Evolutionary conservation across 441 rosid species (phyloP).

Genomic region (Adansonia rubrostipa): DNA sequence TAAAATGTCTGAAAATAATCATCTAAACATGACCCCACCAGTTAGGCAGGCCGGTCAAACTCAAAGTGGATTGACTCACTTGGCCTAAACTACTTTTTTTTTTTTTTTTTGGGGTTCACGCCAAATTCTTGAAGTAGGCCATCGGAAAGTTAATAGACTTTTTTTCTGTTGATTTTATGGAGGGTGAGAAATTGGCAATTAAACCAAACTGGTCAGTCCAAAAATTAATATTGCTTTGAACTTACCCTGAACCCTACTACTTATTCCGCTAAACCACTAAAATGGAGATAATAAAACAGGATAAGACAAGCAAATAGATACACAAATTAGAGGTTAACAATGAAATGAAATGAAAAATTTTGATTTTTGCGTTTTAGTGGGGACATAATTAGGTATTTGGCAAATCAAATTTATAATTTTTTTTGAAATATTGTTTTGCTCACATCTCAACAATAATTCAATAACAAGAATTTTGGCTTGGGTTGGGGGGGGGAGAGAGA

Average conservation of each 20-base stretch:
- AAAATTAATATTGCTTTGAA: not conserved
- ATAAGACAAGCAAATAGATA: slow-evolving; percentile 15
- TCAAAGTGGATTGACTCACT: not conserved
- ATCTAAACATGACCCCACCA: no score
- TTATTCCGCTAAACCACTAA: not conserved
- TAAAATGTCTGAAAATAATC: no score
- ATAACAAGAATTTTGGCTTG: not conserved
- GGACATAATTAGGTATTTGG: not conserved
- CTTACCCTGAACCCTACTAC: not conserved
- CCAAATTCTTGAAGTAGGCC: not conserved
- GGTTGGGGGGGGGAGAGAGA: no score
- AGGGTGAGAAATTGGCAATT: not conserved
- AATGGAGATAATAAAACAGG: slow-evolving; percentile 5
- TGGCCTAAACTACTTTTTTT: no score
- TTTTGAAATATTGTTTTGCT: not conserved
- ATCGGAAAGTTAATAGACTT: not conserved
- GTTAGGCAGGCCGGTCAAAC: no score
- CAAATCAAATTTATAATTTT: not conserved
- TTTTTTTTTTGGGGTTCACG: not conserved
- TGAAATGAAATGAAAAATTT: not conserved
- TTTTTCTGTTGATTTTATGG: not conserved
- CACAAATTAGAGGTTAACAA: slow-evolving; percentile 8
- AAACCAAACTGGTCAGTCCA: not conserved
- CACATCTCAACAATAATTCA: not conserved
- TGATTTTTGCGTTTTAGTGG: not conserved